Evolutionary conservation across 768 basidiomycete genomes (phyloP).

Genomic region (Hericium rajendrae): DNA sequence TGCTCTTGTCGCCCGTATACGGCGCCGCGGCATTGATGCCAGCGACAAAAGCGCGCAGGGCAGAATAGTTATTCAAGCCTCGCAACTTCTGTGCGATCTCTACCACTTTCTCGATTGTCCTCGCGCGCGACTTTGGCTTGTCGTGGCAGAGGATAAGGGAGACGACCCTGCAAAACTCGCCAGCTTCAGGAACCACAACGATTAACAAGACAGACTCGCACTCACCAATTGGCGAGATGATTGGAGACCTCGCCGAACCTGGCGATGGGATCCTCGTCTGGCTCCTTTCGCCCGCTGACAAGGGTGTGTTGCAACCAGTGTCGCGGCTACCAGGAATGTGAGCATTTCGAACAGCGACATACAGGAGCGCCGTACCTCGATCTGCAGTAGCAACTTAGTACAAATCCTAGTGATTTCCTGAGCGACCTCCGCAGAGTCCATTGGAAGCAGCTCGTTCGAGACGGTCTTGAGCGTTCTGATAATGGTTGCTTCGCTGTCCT

Average conservation of each 20-base stretch:
- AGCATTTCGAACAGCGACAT: slow-evolving; percentile 7
- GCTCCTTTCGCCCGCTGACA: slow-evolving; percentile 54
- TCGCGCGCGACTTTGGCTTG: slow-evolving; percentile 61
- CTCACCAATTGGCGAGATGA: slow-evolving; percentile 76
- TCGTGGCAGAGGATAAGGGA: slow-evolving; percentile 87
- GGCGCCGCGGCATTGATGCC: slow-evolving; percentile 76
- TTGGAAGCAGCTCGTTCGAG: slow-evolving; percentile 44
- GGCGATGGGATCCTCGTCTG: slow-evolving; percentile 58
- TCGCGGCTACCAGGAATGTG: slow-evolving; percentile 47
- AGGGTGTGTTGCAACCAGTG: slow-evolving; percentile 81
- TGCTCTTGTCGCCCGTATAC: slow-evolving; percentile 66
- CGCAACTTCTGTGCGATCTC: slow-evolving; percentile 77
- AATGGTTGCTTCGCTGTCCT: neutral
- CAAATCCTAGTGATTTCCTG: slow-evolving; percentile 78
- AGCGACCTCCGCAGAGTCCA: slow-evolving; percentile 62
- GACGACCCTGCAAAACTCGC: slow-evolving; percentile 55
- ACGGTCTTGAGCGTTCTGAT: slow-evolving; percentile 48
- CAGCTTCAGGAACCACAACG: neutral
- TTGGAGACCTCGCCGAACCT: slow-evolving; percentile 71
- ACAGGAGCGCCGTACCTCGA: slow-evolving; percentile 45
- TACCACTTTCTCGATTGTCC: slow-evolving; percentile 83
- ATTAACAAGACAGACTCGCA: slow-evolving; percentile 10
- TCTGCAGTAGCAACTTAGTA: slow-evolving; percentile 58
- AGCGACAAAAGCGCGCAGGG: slow-evolving; percentile 85
- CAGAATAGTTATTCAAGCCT: slow-evolving; percentile 84